phyloP scores from a whole-genome alignment of 2,329 filamentous ascomycete species.

The Fusarium circinatum region DNA sequence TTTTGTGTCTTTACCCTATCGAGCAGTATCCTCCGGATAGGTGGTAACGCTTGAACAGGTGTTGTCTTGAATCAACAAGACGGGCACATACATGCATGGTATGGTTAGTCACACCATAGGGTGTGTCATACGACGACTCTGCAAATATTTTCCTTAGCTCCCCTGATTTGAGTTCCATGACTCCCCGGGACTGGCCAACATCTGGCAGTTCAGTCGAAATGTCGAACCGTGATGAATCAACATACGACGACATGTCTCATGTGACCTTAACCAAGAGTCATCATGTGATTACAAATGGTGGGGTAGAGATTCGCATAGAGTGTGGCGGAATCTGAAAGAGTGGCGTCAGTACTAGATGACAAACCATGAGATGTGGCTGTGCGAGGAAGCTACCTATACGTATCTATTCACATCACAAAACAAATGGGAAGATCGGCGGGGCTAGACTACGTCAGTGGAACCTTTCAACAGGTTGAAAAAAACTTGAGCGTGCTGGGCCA shows the following conservation, averaged over 20 bases:
- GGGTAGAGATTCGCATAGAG: constrained; percentile 19
- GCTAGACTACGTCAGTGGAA: constrained; percentile 42
- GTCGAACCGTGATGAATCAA: constrained; percentile 14
- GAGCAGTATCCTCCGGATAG: constrained; percentile 15
- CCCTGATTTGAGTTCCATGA: constrained; percentile 6
- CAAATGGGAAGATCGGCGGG: constrained; percentile 32
- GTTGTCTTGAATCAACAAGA: constrained; percentile 9
- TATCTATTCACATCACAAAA: neutral
- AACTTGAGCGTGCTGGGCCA: constrained; percentile 29
- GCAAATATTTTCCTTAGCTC: constrained; percentile 14
- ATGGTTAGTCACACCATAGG: constrained; percentile 38
- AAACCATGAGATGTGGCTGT: constrained; percentile 41
- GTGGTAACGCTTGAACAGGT: constrained; percentile 12
- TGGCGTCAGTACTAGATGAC: constrained; percentile 29
- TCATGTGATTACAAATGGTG: constrained; percentile 42
- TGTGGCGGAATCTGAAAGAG: constrained; percentile 41
- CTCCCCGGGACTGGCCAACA: neutral
- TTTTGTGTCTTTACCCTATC: constrained; percentile 10
- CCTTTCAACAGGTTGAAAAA: constrained; percentile 22
- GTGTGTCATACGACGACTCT: constrained; percentile 37
- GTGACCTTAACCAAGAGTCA: constrained; percentile 22
- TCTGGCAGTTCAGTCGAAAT: constrained; percentile 7
- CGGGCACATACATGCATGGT: constrained; percentile 18
- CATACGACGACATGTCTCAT: constrained; percentile 33
- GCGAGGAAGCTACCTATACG: constrained; percentile 9